Evolutionary conservation across 176 grass and related monocot genomes (phyloP).

Genomic region (Aegilops speltoides): DNA sequence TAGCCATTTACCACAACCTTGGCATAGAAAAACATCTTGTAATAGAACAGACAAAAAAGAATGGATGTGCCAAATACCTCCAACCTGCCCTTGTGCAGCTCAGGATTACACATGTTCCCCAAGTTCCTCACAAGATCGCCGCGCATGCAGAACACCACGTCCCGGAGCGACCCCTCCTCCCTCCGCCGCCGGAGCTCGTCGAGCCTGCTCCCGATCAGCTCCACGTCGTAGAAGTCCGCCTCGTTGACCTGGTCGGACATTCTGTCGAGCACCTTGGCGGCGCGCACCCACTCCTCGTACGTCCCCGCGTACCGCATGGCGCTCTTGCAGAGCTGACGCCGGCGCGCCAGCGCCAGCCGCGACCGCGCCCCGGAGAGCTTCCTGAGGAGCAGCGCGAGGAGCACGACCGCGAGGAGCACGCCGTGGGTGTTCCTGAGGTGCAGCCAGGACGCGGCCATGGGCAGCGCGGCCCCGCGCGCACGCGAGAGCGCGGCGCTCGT

Average conservation of each 20-base stretch:
- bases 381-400: slow-evolving; percentile 61
- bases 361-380: slow-evolving; percentile 51
- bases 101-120: slow-evolving; percentile 95
- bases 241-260: slow-evolving; percentile 62
- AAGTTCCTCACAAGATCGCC: slow-evolving; percentile 83
- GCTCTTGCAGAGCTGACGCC: slow-evolving; percentile 60
- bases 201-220: slow-evolving; percentile 79
- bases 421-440: slow-evolving; percentile 75
- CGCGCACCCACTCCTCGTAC: slow-evolving; percentile 93
- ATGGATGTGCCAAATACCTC: slow-evolving; percentile 64
- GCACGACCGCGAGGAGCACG: slow-evolving; percentile 47
- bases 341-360: slow-evolving; percentile 55
- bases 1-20: not conserved
- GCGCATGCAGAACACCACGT: slow-evolving; percentile 90
- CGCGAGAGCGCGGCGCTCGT: slow-evolving; percentile 27
- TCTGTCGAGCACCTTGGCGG: slow-evolving; percentile 86
- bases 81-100: slow-evolving; percentile 84
- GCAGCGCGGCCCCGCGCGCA: slow-evolving; percentile 2
- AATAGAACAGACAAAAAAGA: not conserved
- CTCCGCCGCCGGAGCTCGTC: slow-evolving; percentile 63
- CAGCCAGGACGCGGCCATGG: slow-evolving; percentile 40
- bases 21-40: not conserved
- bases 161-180: slow-evolving; percentile 71
- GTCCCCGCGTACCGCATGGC: slow-evolving; percentile 56
- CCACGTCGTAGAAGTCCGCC: slow-evolving; percentile 64